These are phyloP conservation scores for Plenodomus biglobosus DNA, from an alignment of 2,329 filamentous ascomycete species.

Conservation along the genomic window DNA sequence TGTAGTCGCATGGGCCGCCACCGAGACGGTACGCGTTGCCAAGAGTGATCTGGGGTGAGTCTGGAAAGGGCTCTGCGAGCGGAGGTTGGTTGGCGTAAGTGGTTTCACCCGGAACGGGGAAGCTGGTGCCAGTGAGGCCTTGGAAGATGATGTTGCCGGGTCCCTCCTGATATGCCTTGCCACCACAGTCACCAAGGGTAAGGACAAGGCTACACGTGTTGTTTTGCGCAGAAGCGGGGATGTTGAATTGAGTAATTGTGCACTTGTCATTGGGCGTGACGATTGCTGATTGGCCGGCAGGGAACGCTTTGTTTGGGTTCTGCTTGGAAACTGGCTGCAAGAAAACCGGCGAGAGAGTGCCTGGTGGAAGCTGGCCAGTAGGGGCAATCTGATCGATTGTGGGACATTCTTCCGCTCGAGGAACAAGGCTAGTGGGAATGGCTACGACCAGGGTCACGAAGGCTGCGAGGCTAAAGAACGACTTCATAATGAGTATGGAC, in stretches of 20 bases:
- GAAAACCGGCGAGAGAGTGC: conserved; percentile 13
- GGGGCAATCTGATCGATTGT: conserved; percentile 13
- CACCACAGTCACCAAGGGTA: conserved; percentile 13
- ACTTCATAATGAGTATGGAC: conserved; percentile 10
- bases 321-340: conserved; percentile 11
- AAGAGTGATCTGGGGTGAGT: conserved; percentile 15
- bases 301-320: conserved; percentile 14
- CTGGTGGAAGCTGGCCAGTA: conserved; percentile 12
- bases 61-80: conserved; percentile 14
- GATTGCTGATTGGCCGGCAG: conserved; percentile 10
- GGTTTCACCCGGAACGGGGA: conserved; percentile 15
- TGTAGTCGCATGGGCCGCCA: conserved; percentile 20
- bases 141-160: conserved; percentile 22
- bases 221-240: conserved; percentile 16
- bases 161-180: conserved; percentile 8
- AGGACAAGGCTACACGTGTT: conserved; percentile 19
- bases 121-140: conserved; percentile 13
- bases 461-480: conserved; percentile 5
- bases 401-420: conserved; percentile 4
- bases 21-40: conserved; percentile 20
- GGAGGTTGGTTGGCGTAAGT: conserved; percentile 18
- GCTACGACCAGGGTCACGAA: conserved; percentile 3
- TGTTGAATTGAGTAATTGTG: conserved; percentile 21
- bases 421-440: not conserved
- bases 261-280: conserved; percentile 19